Percentiles rank a stretch among this genome's conserved stretches.
Evolutionary conservation across 495 filamentous ascomycete genomes (phyloP).

Genomic region (Xylaria telfairii): DNA sequence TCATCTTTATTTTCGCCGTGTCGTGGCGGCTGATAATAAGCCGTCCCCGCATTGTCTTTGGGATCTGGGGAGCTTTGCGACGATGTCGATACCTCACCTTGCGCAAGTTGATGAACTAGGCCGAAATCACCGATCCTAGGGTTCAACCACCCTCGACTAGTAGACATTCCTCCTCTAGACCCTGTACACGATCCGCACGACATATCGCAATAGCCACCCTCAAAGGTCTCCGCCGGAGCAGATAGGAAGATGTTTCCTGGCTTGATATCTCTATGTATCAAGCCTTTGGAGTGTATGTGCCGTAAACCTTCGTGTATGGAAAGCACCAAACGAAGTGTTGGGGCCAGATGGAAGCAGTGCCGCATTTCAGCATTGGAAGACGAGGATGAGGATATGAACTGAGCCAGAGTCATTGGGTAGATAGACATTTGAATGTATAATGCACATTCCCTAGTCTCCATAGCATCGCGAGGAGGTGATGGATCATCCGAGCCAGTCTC

Average conservation of each 20-base stretch:
- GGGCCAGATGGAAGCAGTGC: conserved; percentile 62
- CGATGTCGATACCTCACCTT: conserved; percentile 33
- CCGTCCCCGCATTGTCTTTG: conserved; percentile 30
- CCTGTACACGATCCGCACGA: conserved; percentile 40
- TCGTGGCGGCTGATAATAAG: conserved; percentile 37
- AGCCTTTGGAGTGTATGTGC: conserved; percentile 84
- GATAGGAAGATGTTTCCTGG: conserved; percentile 98
- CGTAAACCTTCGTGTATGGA: conserved; percentile 38
- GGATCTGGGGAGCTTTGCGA: conserved; percentile 8
- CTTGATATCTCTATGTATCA: conserved; percentile 98
- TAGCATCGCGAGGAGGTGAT: conserved; percentile 33
- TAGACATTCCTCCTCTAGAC: neutral
- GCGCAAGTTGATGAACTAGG: conserved; percentile 60
- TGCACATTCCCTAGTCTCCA: conserved; percentile 48
- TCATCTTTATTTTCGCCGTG: conserved; percentile 51
- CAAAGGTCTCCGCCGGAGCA: conserved; percentile 29
- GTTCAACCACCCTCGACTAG: conserved; percentile 49
- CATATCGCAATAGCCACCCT: conserved; percentile 36
- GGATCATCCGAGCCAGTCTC: conserved; percentile 49
- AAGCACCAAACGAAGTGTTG: conserved; percentile 43
- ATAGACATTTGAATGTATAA: conserved; percentile 66
- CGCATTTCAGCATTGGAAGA: conserved; percentile 32
- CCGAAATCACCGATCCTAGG: conserved; percentile 64
- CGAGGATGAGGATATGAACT: conserved; percentile 41
- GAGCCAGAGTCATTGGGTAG: conserved; percentile 58